Evolutionary conservation across 2,329 filamentous ascomycete species (phyloP).

Genomic region (Fusarium ramigenum): DNA sequence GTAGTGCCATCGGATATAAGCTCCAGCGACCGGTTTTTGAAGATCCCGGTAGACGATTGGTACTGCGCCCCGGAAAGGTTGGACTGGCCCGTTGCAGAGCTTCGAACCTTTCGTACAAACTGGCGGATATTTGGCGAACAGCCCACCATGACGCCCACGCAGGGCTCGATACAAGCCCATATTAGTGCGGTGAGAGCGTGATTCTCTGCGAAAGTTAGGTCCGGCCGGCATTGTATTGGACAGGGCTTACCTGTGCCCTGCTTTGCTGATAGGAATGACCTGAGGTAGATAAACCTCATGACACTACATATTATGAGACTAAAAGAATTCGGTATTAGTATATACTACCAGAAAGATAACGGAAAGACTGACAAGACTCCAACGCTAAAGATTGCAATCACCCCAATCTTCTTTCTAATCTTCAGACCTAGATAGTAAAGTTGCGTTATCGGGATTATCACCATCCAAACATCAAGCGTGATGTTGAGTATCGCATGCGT

Average conservation of each 20-base stretch:
- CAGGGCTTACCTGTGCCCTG: background rate
- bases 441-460: too few species aligned
- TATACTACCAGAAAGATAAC: too few species aligned
- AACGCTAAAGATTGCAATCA: too few species aligned
- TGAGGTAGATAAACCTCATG: too few species aligned
- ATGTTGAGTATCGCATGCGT: too few species aligned
- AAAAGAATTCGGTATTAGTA: too few species aligned
- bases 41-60: background rate
- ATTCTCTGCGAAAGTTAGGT: background rate
- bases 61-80: background rate
- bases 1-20: background rate
- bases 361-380: too few species aligned
- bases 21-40: background rate
- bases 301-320: too few species aligned
- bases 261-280: background rate
- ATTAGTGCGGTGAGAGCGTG: background rate
- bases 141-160: background rate
- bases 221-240: background rate
- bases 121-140: background rate
- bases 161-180: background rate
- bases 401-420: too few species aligned
- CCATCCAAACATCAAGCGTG: too few species aligned
- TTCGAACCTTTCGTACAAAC: background rate
- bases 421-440: too few species aligned
- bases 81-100: accelerated